Base-by-base conservation (phyloP, 176 grass and related monocot species). In the Musa acuminata region DNA sequence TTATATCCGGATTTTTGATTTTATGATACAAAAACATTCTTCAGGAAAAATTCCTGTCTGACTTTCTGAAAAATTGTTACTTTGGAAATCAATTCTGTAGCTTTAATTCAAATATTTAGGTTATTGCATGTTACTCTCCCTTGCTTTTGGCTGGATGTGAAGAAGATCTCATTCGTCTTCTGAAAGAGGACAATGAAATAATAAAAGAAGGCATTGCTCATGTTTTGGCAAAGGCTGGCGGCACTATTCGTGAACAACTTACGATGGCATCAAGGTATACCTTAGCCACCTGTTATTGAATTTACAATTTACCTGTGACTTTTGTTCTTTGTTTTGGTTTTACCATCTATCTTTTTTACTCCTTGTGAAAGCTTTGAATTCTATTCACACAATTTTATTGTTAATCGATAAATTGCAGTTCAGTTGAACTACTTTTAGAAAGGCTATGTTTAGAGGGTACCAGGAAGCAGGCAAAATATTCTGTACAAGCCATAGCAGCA, bases 121-220 rank as follows among this genome's bases (percentile, higher is more conserved):
- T 81, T 50, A 84, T 92, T 72, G 79, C 90, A 64, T 79, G 86
- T 77, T 92, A 89, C 67, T 92, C 88, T 75, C 90, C 90, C 67
- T 83, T 83, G 65, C 84, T 95, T 84, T 94, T 99, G 77, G 80
- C 78, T 86, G 96, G 96, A 27, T 84, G 84, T 53, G 96, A 89
- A 80, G 86, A 98, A 83, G 82, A 84, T 80, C 87, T 99, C 55
- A 67, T 99, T 21, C 76, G 83, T 84, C 90, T 99, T 67, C 67
- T 99, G 49, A 99, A 99, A 83, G 96, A 94, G 81, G 91, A 99
- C 60, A 87, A 95, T 80, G 96, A 95, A 79, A 66, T 91, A 69
- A 87, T 99, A 75, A 99, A 99, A 83, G 96, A 95, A 85, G 96
- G 96, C 26, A 95, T 99, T 81, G 84, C 91, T 79, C 96, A 99